Percentiles rank a stretch among this genome's conserved stretches.
phyloP scores from a whole-genome alignment of 2,329 filamentous ascomycete genomes.

The Hymenoscyphus albidus region DNA sequence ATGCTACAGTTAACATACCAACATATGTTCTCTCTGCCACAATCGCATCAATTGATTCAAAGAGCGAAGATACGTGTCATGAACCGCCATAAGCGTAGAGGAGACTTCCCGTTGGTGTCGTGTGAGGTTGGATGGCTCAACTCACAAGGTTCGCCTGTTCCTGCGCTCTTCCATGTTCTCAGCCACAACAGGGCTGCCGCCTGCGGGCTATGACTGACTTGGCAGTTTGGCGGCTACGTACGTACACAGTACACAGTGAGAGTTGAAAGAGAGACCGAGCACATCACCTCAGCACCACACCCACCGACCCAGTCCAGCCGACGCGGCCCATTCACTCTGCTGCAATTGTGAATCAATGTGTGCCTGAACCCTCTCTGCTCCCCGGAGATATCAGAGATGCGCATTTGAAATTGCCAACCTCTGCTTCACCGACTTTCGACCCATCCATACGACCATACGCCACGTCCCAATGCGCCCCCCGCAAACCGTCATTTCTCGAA shows the following conservation, averaged over 20 bases:
- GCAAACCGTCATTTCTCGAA: conserved; percentile 24
- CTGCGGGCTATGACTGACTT: too few relatives aligned
- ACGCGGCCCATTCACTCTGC: not conserved
- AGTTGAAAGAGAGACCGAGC: not conserved
- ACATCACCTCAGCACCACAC: not conserved
- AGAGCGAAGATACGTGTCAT: not conserved
- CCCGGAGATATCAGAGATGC: not conserved
- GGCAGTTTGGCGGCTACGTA: not conserved
- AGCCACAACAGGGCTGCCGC: too few relatives aligned
- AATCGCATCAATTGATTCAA: not conserved
- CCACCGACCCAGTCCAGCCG: too few relatives aligned
- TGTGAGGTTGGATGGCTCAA: too few relatives aligned
- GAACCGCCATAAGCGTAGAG: not conserved
- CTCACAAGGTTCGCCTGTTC: too few relatives aligned
- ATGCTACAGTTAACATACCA: not conserved
- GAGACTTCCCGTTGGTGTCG: too few relatives aligned
- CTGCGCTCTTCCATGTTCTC: too few relatives aligned
- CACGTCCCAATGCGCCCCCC: conserved; percentile 26
- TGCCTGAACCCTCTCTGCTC: not conserved
- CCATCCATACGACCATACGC: not conserved
- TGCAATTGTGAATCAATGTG: not conserved
- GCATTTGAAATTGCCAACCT: not conserved
- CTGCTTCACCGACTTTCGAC: not conserved
- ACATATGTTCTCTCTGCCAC: not conserved
- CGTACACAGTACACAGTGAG: not conserved